Evolutionary conservation across 106 monocot species (phyloP).

Genomic region (Dendrobium catenatum): DNA sequence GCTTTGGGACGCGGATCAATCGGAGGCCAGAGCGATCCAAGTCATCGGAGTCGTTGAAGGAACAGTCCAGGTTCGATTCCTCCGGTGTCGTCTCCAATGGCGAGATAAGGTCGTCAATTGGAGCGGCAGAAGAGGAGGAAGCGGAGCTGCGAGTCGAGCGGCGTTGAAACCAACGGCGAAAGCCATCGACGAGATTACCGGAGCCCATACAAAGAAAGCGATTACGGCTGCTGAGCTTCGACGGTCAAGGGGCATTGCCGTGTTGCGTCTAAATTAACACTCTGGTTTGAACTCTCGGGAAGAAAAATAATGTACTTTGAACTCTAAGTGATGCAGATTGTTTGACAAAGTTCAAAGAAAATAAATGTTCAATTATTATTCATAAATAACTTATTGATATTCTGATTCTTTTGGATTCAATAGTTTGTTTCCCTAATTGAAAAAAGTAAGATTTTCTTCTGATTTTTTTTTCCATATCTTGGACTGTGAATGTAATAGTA

Average conservation of each 20-base stretch:
- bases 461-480: too few relatives aligned
- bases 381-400: too few relatives aligned
- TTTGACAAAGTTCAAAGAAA: too few relatives aligned
- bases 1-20: conserved; percentile 46
- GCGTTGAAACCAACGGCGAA: conserved; percentile 55
- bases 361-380: too few relatives aligned
- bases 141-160: conserved; percentile 13
- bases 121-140: neutral
- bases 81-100: neutral
- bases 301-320: too few relatives aligned
- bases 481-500: too few relatives aligned
- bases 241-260: neutral
- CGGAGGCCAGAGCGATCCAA: conserved; percentile 20
- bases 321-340: too few relatives aligned
- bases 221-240: neutral
- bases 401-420: too few relatives aligned
- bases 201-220: conserved; percentile 30
- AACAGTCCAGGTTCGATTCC: neutral
- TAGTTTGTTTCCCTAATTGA: too few relatives aligned
- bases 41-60: conserved; percentile 21
- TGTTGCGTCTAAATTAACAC: neutral
- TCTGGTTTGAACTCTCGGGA: too few relatives aligned
- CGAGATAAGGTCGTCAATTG: neutral
- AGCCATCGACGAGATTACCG: conserved; percentile 45
- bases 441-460: too few relatives aligned